phyloP scores from a whole-genome alignment of 2,329 filamentous ascomycete species.

The Aspergillus quadrilineatus region DNA sequence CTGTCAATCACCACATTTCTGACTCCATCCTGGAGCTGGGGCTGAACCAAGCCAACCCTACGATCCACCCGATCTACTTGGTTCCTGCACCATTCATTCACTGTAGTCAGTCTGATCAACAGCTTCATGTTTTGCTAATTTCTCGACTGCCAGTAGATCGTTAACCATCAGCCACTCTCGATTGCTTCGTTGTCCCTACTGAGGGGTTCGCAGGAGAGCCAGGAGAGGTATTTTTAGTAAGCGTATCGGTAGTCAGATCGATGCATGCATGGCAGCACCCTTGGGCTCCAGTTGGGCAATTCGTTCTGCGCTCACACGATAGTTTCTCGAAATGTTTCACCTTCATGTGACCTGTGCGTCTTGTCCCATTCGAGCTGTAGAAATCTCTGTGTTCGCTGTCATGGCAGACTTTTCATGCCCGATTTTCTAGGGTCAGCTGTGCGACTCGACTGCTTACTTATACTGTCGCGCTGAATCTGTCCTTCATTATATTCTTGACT shows the following conservation, averaged over 20 bases:
- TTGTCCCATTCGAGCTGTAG: conserved; percentile 3
- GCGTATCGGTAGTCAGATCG: not conserved
- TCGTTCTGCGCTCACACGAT: not conserved
- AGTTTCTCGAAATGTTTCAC: conserved; percentile 6
- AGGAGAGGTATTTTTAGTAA: conserved; percentile 7
- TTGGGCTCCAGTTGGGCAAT: conserved; percentile 5
- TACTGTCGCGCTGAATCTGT: not conserved
- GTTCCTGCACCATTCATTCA: not conserved
- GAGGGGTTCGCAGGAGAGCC: not conserved
- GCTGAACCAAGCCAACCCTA: not conserved
- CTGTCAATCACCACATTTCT: too few relatives aligned
- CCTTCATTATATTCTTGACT: not conserved
- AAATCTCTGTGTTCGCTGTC: conserved; percentile 4
- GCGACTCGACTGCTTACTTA: not conserved
- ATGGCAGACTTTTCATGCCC: conserved; percentile 2
- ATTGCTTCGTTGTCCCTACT: too few relatives aligned
- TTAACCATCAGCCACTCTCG: too few relatives aligned
- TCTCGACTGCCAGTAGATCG: not conserved
- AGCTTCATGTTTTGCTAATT: not conserved
- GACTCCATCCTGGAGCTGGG: not conserved
- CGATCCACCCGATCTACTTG: not conserved
- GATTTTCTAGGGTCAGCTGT: not conserved
- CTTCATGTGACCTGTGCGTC: conserved; percentile 12
- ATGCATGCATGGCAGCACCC: conserved; percentile 3
- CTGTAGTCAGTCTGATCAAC: too few relatives aligned